Evolutionary conservation across 164 flowering plant species (phyloP), one percentile per base, ranked within the genome.

Genomic region (Santalum album): DNA sequence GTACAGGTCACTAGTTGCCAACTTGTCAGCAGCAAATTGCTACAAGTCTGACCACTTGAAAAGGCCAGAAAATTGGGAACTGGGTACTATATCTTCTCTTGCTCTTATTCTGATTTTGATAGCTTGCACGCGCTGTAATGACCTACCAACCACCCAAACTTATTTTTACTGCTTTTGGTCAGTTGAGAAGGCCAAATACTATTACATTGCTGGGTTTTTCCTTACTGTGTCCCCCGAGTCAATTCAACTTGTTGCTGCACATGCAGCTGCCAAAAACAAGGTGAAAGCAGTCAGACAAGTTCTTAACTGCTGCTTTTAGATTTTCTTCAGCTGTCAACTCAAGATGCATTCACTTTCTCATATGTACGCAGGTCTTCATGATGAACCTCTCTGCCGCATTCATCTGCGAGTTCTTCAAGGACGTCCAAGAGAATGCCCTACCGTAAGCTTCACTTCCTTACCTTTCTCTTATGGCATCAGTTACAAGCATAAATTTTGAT

Each of bases 321-420:
- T 9, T 29, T 9, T 38, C 17, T 38, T 3, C 42, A 38, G 42
- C 42, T 3, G 14, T 3, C 3, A n/a, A n/a, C n/a, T n/a, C n/a
- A 38, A 14, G 16, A 14, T 38, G 42, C 42, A 38, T 38, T 38
- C 9, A 29, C 4, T 29, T 29, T 29, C 0, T 38, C n/a, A 16
- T 42, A 18, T 36, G 2, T 57, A 0, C 76, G 62, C 73, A 90
- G 98, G 54, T 71, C 23, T 92, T 86, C 78, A 47, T 40, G 55
- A 92, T 84, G 90, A 92, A 92, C 70, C 95, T 92, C 32, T 86
- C 98, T 64, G 96, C 98, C 54, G 91, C 98, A 51, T 91, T 84
- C 62, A 84, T 91, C 65, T 86, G 92, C 50, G 95, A 87, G 68
- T 86, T 91, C 75, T 92, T 88, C 84, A 85, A 71, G 74, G 95